Conservation (phyloP, 306 rosid species). For the Arachis hypogaea region DNA sequence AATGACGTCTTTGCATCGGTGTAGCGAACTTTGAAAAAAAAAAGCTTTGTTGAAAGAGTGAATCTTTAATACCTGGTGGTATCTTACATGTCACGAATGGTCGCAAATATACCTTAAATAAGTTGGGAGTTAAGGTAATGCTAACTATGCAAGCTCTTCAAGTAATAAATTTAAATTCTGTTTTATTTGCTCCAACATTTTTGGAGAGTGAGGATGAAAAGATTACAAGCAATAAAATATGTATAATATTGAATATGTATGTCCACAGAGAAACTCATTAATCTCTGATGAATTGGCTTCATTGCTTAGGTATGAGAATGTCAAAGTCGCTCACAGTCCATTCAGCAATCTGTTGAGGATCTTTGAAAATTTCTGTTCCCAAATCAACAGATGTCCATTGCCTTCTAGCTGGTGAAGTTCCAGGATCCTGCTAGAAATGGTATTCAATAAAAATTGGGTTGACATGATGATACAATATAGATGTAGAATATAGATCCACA, state of each 20-base stretch:
- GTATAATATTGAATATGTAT: neutral
- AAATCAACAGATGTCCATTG: constrained; percentile 35
- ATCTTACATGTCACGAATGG: neutral
- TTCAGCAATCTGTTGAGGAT: constrained; percentile 32
- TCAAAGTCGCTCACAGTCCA: constrained; percentile 40
- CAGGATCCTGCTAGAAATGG: constrained; percentile 35
- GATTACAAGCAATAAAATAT: neutral
- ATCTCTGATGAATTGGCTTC: constrained; percentile 16
- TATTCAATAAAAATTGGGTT: neutral
- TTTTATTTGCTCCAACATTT: too few relatives aligned
- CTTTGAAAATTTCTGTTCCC: constrained; percentile 43
- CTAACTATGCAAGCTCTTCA: neutral
- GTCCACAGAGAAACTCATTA: constrained; percentile 17
- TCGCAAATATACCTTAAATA: neutral
- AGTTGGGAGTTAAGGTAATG: neutral
- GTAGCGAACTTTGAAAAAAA: too few relatives aligned
- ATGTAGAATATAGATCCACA: neutral
- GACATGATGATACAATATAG: too few relatives aligned
- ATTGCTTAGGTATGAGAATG: constrained; percentile 26
- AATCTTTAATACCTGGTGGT: constrained; percentile 1
- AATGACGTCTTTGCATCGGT: too few relatives aligned
- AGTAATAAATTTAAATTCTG: neutral
- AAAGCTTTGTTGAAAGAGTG: neutral
- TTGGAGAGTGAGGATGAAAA: neutral
- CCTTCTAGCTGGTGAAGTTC: constrained; percentile 28